Evolutionary conservation across 768 basidiomycete genomes (phyloP), one percentile per base, ranked within the genome.

Genomic region (Phylloporus arenicola): DNA sequence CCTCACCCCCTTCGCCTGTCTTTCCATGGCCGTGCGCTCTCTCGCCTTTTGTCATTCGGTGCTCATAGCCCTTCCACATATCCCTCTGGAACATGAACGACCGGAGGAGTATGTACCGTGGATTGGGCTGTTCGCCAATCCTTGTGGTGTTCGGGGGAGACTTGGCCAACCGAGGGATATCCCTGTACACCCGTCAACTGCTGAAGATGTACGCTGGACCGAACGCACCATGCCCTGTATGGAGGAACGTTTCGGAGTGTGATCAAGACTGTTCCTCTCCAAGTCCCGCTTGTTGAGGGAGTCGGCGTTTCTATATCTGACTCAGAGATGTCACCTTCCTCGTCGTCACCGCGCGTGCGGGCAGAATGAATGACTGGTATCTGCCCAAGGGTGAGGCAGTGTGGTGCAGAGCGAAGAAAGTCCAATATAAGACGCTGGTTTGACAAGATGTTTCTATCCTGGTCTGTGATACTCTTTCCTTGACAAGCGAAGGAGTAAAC

Each of bases 41-140:
- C 71, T 80, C 90, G 6, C 94, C 94, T 61, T 92, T 87, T 3
- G 95, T 96, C 83, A 95, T 87, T n/a, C 90, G 74, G 65, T 98
- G 95, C 58, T 85, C 85, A 59, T 97, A 98, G 1, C 90, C 92
- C 43, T 78, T 80, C 82, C 92, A 98, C 0, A 71, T 55, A 10
- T 65, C 65, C 37, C 88, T 74, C 37, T 81, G 72, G 63, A 98
- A 97, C 16, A 66, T 72, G 66, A 94, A 97, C 1, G 92, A 94
- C 25, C 89, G 79, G 16, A 92, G 64, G 11, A 86, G 75, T 2
- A 67, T 76, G 63, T 86, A 98, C 5, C 67, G 70, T 6, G 89
- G 87, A 62, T 85, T 87, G n/a, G 71, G 68, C 3, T 70, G 68
- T 34, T 72, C 70, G 39, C 73, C 76, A 3, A 70, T 62, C 13